Evolutionary conservation across 306 rosid genomes (phyloP).

Genomic region (Corylus heterophylla): DNA sequence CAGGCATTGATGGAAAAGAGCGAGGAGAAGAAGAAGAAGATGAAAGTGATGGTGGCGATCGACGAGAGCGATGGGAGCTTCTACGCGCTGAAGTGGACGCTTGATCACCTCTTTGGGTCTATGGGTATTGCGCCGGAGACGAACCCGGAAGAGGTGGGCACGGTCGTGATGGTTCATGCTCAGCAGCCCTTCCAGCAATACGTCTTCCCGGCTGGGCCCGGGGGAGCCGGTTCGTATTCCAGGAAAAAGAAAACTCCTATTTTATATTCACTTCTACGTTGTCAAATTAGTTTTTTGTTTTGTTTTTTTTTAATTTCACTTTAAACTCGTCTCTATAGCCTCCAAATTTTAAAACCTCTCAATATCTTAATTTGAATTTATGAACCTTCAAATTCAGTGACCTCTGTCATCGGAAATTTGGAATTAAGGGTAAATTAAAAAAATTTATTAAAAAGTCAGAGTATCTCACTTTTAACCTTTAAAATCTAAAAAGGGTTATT

Average conservation of each 20-base stretch:
- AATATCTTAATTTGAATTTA: too few species aligned
- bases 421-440: too few species aligned
- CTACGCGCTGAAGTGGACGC: conserved; percentile 63
- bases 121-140: conserved; percentile 6
- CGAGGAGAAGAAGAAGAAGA: conserved; percentile 22
- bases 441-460: too few species aligned
- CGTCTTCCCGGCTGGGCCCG: conserved; percentile 42
- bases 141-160: conserved; percentile 21
- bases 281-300: not conserved
- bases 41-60: conserved; percentile 67
- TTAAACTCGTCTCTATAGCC: too few species aligned
- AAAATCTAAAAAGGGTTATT: too few species aligned
- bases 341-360: too few species aligned
- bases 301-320: not conserved
- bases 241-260: too few species aligned
- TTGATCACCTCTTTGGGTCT: conserved; percentile 37
- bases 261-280: not conserved
- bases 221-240: conserved; percentile 36
- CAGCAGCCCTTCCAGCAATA: conserved; percentile 37
- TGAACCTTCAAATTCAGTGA: too few species aligned
- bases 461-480: too few species aligned
- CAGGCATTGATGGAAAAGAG: not conserved
- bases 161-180: conserved; percentile 49
- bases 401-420: too few species aligned
- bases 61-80: conserved; percentile 70